Evolutionary conservation across 2,329 filamentous ascomycete genomes (phyloP).

Genomic region (Passalora sequoiae): DNA sequence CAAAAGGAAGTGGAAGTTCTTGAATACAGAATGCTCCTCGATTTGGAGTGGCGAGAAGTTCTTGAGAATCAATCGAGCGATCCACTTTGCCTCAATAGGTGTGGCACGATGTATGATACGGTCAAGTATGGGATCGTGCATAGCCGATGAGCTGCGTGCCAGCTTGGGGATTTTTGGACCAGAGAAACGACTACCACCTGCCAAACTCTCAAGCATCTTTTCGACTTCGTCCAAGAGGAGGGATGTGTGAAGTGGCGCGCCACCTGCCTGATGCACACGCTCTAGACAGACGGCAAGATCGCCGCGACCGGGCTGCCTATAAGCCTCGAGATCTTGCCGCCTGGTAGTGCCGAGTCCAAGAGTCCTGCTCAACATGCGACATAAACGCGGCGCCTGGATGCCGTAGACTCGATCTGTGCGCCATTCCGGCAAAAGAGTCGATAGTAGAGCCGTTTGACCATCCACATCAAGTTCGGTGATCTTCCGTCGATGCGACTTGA

Average conservation of each 20-base stretch:
- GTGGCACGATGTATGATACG: slow-evolving; percentile 56
- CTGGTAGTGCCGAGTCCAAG: slow-evolving; percentile 62
- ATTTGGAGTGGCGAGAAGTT: slow-evolving; percentile 64
- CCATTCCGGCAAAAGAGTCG: slow-evolving; percentile 68
- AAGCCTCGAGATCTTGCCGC: slow-evolving; percentile 57
- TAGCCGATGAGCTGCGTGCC: slow-evolving; percentile 23
- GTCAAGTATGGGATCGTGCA: slow-evolving; percentile 47
- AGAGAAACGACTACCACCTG: slow-evolving; percentile 65
- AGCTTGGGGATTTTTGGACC: slow-evolving; percentile 51
- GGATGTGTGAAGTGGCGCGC: slow-evolving; percentile 27
- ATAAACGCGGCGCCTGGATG: slow-evolving; percentile 58
- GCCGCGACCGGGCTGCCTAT: slow-evolving; percentile 53
- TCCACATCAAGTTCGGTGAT: slow-evolving; percentile 56
- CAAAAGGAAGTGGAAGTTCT: slow-evolving; percentile 62
- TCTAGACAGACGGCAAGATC: slow-evolving; percentile 72
- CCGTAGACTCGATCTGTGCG: slow-evolving; percentile 73
- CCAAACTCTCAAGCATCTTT: slow-evolving; percentile 57
- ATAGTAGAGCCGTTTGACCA: slow-evolving; percentile 59
- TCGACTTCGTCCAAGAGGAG: slow-evolving; percentile 72
- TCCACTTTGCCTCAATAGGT: slow-evolving; percentile 76
- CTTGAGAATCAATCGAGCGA: slow-evolving; percentile 75
- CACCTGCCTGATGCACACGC: slow-evolving; percentile 57
- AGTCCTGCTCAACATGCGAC: slow-evolving; percentile 61
- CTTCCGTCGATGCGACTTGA: slow-evolving; percentile 54
- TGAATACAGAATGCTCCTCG: slow-evolving; percentile 53